phyloP scores from a whole-genome alignment of 257 asterid species.

The Thymus quinquecostatus region DNA sequence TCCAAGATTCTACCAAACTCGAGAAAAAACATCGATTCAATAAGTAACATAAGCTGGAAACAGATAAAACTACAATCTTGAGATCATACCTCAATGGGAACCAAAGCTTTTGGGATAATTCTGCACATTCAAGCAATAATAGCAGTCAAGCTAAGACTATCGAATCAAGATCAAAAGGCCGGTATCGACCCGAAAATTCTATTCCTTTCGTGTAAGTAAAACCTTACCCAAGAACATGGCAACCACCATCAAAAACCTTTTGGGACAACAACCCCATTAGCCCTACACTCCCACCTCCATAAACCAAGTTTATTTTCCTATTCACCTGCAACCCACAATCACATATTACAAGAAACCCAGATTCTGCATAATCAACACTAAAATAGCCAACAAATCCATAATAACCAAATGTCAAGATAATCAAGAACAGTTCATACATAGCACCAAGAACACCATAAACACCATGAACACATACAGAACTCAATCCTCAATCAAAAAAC shows the following conservation, averaged over 20 bases:
- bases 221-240: constrained; percentile 94
- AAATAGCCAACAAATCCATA: not conserved
- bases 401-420: not conserved
- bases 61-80: not conserved
- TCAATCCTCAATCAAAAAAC: constrained; percentile 19
- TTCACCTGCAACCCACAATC: constrained; percentile 58
- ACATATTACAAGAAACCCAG: not conserved
- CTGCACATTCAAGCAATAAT: constrained; percentile 57
- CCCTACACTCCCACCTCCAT: constrained; percentile 99
- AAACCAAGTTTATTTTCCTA: constrained; percentile 88
- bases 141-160: constrained; percentile 22
- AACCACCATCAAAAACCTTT: constrained; percentile 87
- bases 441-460: not conserved
- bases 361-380: not conserved
- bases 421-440: constrained; percentile 22
- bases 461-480: not conserved
- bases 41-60: not conserved
- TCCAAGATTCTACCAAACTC: constrained; percentile 7
- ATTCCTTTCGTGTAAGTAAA: not conserved
- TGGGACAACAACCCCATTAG: constrained; percentile 91
- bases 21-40: not conserved
- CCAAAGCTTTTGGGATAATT: constrained; percentile 93
- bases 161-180: constrained; percentile 3
- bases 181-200: not conserved
- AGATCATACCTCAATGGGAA: constrained; percentile 85